A percentile compares a stretch with the other conserved stretches of the same genome.
phyloP scores from a whole-genome alignment of 2,329 filamentous ascomycete species.

The Mariannaea sp. region DNA sequence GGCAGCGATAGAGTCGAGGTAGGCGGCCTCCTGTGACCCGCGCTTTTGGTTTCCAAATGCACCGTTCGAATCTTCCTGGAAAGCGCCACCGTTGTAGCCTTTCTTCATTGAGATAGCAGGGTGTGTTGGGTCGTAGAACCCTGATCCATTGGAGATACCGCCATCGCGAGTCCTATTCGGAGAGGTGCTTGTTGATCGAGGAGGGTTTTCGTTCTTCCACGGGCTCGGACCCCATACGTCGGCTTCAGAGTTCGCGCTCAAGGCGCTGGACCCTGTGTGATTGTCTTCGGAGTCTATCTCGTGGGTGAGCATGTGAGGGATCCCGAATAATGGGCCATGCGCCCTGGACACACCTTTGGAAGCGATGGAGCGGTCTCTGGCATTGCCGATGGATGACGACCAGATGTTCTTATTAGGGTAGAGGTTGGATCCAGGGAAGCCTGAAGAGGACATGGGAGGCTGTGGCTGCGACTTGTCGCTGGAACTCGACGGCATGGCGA shows the following conservation, averaged over 20 bases:
- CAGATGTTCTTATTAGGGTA: conserved; percentile 45
- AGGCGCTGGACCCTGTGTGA: conserved; percentile 70
- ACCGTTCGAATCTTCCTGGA: conserved; percentile 32
- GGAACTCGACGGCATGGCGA: conserved; percentile 44
- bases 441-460: conserved; percentile 42
- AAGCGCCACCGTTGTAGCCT: conserved; percentile 31
- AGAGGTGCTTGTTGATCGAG: conserved; percentile 58
- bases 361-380: conserved; percentile 48
- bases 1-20: conserved; percentile 43
- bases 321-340: neutral
- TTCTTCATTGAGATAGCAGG: conserved; percentile 50
- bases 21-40: conserved; percentile 46
- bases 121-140: conserved; percentile 54
- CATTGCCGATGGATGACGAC: conserved; percentile 48
- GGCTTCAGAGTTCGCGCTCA: conserved; percentile 70
- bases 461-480: conserved; percentile 40
- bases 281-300: conserved; percentile 39
- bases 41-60: conserved; percentile 41
- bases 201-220: conserved; percentile 60
- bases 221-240: conserved; percentile 64
- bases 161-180: conserved; percentile 59
- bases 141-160: conserved; percentile 50
- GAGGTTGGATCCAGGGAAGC: conserved; percentile 44
- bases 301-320: conserved; percentile 22
- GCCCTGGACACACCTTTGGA: conserved; percentile 52